These are phyloP conservation scores for Neofusicoccum laricinum DNA, from an alignment of 2,329 filamentous ascomycete species.

Conservation along the genomic window DNA sequence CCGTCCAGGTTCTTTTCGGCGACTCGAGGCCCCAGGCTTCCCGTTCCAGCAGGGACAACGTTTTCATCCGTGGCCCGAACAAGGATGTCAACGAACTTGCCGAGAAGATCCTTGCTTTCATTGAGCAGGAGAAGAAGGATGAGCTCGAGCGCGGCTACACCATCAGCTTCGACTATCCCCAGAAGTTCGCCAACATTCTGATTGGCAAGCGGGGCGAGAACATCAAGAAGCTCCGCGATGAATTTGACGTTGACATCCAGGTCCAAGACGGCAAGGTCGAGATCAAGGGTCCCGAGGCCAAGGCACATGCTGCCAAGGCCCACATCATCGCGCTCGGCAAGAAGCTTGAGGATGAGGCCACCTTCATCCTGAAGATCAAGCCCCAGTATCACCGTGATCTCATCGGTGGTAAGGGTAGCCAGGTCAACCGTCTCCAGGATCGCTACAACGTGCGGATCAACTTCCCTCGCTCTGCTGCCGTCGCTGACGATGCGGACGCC, in stretches of 20 bases:
- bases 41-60: constrained; percentile 48
- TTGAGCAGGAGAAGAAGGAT: constrained; percentile 85
- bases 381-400: constrained; percentile 92
- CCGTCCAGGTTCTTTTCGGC: constrained; percentile 55
- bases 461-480: constrained; percentile 70
- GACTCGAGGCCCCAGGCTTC: constrained; percentile 46
- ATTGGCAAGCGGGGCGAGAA: constrained; percentile 67
- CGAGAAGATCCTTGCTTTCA: constrained; percentile 71
- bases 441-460: constrained; percentile 94
- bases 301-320: constrained; percentile 80
- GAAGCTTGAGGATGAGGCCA: constrained; percentile 87
- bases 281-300: constrained; percentile 91
- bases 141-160: constrained; percentile 91
- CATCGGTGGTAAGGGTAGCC: constrained; percentile 81
- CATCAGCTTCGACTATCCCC: constrained; percentile 84
- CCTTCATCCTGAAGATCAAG: constrained; percentile 82
- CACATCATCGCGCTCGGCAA: constrained; percentile 78
- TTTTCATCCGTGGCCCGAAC: constrained; percentile 74
- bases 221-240: constrained; percentile 66
- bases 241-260: constrained; percentile 75
- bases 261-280: constrained; percentile 92
- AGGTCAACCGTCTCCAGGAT: constrained; percentile 88
- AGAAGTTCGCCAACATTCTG: constrained; percentile 87
- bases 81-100: constrained; percentile 69
- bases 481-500: constrained; percentile 71